Evolutionary conservation across 768 basidiomycete genomes (phyloP).

Genomic region (Collybiopsis confluens): DNA sequence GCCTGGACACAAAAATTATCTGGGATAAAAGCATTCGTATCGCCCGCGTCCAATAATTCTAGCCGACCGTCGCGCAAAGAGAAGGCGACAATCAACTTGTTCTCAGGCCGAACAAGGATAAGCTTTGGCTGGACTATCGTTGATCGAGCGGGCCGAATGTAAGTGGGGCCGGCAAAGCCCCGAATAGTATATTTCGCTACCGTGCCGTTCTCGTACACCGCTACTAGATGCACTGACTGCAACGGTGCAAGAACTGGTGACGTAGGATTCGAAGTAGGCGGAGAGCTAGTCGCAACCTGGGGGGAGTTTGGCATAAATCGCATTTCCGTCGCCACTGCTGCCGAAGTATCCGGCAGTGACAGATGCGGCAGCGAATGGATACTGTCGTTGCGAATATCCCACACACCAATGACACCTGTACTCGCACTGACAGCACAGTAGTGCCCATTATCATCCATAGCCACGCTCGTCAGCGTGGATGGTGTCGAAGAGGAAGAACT

Average conservation of each 20-base stretch:
- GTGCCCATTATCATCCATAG: conserved; percentile 56
- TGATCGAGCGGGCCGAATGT: conserved; percentile 40
- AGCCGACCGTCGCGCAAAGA: conserved; percentile 62
- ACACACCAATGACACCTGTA: conserved; percentile 60
- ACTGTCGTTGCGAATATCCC: conserved; percentile 43
- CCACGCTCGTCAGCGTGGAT: conserved; percentile 54
- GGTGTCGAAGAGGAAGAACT: conserved; percentile 44
- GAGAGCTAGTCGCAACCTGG: conserved; percentile 10
- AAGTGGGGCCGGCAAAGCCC: conserved; percentile 26
- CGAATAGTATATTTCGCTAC: conserved; percentile 50
- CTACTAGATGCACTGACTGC: conserved; percentile 33
- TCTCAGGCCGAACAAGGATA: conserved; percentile 42
- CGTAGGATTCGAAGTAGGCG: conserved; percentile 26
- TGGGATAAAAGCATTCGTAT: conserved; percentile 35
- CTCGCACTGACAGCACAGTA: conserved; percentile 72
- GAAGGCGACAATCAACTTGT: conserved; percentile 51
- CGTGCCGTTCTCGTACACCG: conserved; percentile 56
- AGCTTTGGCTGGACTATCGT: conserved; percentile 43
- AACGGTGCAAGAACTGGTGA: conserved; percentile 24
- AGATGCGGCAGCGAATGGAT: conserved; percentile 38
- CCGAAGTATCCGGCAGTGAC: conserved; percentile 35
- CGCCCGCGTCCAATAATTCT: conserved; percentile 53
- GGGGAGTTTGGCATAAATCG: conserved; percentile 35
- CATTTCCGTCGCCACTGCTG: conserved; percentile 51
- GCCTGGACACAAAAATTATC: conserved; percentile 49